A percentile compares a stretch with the other conserved stretches of the same genome.
These are phyloP conservation scores for Pleurotus ostreatus DNA, from an alignment of 768 basidiomycete genomes.

Conservation along the genomic window DNA sequence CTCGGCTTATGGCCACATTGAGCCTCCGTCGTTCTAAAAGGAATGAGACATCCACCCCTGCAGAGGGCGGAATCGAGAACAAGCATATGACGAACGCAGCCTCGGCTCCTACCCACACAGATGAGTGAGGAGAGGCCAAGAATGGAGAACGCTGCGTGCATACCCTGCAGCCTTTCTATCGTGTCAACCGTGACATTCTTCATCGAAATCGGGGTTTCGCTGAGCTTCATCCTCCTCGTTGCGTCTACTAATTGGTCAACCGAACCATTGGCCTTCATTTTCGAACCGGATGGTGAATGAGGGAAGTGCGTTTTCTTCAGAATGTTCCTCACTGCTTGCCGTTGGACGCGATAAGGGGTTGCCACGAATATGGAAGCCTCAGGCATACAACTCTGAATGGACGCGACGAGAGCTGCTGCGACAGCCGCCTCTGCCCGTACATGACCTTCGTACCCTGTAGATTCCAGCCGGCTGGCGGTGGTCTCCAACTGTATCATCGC, in stretches of 20 bases:
- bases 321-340: conserved; percentile 45
- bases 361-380: conserved; percentile 47
- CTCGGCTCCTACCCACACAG: conserved; percentile 36
- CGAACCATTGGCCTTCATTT: not conserved
- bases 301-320: conserved; percentile 14
- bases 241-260: conserved; percentile 12
- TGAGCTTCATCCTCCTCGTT: conserved; percentile 13
- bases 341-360: conserved; percentile 48
- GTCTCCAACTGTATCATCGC: conserved; percentile 38
- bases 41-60: conserved; percentile 32
- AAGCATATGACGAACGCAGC: conserved; percentile 51
- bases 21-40: conserved; percentile 43
- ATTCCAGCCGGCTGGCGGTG: conserved; percentile 23
- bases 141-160: not conserved
- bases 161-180: conserved; percentile 47
- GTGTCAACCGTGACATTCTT: conserved; percentile 43
- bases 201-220: not conserved
- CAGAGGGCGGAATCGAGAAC: conserved; percentile 38
- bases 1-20: conserved; percentile 51
- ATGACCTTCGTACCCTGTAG: conserved; percentile 42
- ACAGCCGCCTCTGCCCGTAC: conserved; percentile 44
- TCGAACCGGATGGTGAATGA: not conserved
- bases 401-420: conserved; percentile 38
- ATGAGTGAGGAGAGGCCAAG: not conserved
- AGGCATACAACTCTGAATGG: conserved; percentile 32